Conservation (phyloP, 1,139 yeast species). For the Saccharomyces hybrid region DNA sequence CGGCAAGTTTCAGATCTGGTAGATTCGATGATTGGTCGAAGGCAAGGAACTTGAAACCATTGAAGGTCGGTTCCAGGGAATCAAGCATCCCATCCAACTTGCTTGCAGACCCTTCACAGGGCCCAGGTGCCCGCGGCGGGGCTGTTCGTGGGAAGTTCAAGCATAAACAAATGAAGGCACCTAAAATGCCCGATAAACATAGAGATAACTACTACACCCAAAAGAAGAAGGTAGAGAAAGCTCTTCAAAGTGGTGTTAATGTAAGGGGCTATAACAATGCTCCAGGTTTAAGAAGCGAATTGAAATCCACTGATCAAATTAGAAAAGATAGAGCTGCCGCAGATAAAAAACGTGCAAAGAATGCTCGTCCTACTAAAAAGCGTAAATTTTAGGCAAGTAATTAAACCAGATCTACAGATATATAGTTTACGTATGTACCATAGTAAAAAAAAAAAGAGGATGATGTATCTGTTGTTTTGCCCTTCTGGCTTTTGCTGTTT, state of each 20-base stretch:
- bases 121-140: conserved; percentile 7
- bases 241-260: conserved; percentile 62
- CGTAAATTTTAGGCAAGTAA: conserved; percentile 23
- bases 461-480: not conserved
- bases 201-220: conserved; percentile 84
- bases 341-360: conserved; percentile 74
- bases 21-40: conserved; percentile 87
- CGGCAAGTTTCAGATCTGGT: conserved; percentile 89
- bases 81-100: conserved; percentile 28
- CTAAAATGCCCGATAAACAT: conserved; percentile 78
- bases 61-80: conserved; percentile 52
- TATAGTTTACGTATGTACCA: not conserved
- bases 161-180: conserved; percentile 72
- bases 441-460: not conserved
- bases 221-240: conserved; percentile 74
- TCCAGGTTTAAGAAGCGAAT: conserved; percentile 48
- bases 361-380: conserved; percentile 67
- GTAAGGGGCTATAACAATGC: conserved; percentile 60
- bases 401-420: not conserved
- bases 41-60: conserved; percentile 50
- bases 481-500: no score
- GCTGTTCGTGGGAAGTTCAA: conserved; percentile 42
- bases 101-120: conserved; percentile 26
- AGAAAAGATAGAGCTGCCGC: conserved; percentile 64
- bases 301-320: conserved; percentile 64